Evolutionary conservation across 208 protist genomes (phyloP).

Genomic region (Herpetomonas samuelpessoai): DNA sequence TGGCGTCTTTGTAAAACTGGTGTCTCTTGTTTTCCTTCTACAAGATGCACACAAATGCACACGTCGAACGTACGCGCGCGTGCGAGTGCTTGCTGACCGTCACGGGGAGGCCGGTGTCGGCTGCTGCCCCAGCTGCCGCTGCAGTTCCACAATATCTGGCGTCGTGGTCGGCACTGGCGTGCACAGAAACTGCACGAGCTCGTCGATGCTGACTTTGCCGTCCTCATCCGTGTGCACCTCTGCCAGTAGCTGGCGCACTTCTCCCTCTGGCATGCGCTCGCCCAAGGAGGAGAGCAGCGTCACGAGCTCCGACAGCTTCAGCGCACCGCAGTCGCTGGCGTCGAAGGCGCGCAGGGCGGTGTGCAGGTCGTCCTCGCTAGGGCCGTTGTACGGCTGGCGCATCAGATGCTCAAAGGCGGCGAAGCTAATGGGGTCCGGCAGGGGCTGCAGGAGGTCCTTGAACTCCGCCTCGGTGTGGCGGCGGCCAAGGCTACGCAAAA

Average conservation of each 20-base stretch:
- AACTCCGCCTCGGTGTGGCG: conserved; percentile 90
- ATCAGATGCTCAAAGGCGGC: conserved; percentile 77
- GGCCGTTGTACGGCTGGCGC: conserved; percentile 84
- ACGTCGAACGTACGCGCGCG: no score
- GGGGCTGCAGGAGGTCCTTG: conserved; percentile 54
- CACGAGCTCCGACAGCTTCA: conserved; percentile 78
- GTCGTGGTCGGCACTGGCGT: conserved; percentile 85
- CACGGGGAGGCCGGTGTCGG: no score
- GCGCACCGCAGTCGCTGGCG: conserved; percentile 53
- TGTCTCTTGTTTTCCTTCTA: no score
- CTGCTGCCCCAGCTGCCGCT: conserved; percentile 62
- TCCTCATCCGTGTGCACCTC: conserved; percentile 75
- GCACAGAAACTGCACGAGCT: conserved; percentile 75
- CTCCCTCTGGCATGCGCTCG: conserved; percentile 85
- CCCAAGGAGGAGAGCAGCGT: conserved; percentile 83
- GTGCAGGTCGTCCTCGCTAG: conserved; percentile 82
- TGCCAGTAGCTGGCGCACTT: conserved; percentile 81
- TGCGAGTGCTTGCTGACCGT: no score
- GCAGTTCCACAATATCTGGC: conserved; percentile 83
- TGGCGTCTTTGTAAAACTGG: no score
- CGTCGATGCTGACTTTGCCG: conserved; percentile 76
- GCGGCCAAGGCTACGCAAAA: conserved; percentile 82
- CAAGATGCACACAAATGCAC: no score
- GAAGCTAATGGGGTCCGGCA: conserved; percentile 65
- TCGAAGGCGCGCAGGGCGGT: conserved; percentile 86